phyloP scores from a whole-genome alignment of 768 basidiomycete species.

The Leccinum uliginosum region DNA sequence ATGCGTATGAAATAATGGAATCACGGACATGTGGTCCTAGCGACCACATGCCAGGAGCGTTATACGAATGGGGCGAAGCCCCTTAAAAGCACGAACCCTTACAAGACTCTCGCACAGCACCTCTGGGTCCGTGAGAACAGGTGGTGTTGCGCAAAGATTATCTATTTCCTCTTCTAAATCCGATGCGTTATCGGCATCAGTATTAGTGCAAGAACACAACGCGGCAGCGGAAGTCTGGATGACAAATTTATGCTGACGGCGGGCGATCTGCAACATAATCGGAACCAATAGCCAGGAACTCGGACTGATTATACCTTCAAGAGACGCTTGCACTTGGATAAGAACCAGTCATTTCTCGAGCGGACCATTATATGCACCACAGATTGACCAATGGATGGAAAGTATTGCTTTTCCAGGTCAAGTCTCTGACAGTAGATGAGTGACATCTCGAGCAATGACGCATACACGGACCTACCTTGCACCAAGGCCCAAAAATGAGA shows the following conservation, averaged over 20 bases:
- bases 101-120: slow-evolving; percentile 37
- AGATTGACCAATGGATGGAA: slow-evolving; percentile 46
- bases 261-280: slow-evolving; percentile 20
- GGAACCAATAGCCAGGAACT: slow-evolving; percentile 7
- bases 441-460: slow-evolving; percentile 2
- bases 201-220: slow-evolving; percentile 19
- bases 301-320: slow-evolving; percentile 42
- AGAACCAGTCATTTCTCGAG: slow-evolving; percentile 47
- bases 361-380: slow-evolving; percentile 48
- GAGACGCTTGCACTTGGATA: slow-evolving; percentile 38
- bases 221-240: slow-evolving; percentile 28
- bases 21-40: too few species aligned
- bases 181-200: slow-evolving; percentile 3
- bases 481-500: slow-evolving; percentile 68
- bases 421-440: slow-evolving; percentile 43
- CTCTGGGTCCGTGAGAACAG: slow-evolving; percentile 31
- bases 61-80: too few species aligned
- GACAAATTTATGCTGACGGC: slow-evolving; percentile 21
- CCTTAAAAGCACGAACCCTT: too few species aligned
- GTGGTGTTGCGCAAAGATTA: background rate
- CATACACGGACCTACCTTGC: slow-evolving; percentile 41
- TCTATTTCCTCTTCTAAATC: slow-evolving; percentile 13
- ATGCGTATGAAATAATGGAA: too few species aligned
- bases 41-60: too few species aligned
- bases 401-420: slow-evolving; percentile 46